Base-by-base conservation (phyloP, 2,329 filamentous ascomycete genomes). In the Beauveria scarabaeidicola region DNA sequence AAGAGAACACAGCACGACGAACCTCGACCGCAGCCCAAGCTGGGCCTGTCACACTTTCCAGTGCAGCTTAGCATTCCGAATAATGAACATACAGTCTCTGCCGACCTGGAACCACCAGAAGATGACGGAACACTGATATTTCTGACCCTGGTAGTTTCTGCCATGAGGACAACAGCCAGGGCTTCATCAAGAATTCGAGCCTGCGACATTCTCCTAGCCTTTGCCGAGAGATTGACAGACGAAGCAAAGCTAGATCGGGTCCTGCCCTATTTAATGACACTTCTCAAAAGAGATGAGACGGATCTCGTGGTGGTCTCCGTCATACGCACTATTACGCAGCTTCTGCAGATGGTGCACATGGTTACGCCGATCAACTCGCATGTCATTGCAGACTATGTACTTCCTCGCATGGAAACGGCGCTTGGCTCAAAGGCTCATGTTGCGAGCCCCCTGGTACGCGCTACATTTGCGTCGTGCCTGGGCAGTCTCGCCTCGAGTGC, bases 71-170 rank as follows among this genome's bases (percentile, higher is more conserved):
- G 92, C 70, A 88, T 97, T 61, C 91, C 92, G 4, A 92, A 91
- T 66, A 88, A 93, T 69, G 85, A 91, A 63, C 88, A 91, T 64
- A 82, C 83, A 64, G 81, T 87, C 8, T 83, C 83, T 1, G 78
- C 81, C 3, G 77, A 81, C 13, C 79, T 83, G 3, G 81, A 85
- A 63, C 82, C 84, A 19, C 79, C 85, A 8, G 79, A 82, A 29
- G 91, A 97, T 69, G 93, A 97, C 68, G 94, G 94, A 0, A 95
- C 93, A 3, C 78, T 99, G 41, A 90, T 99, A 38, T 96, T 99
- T 64, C 74, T 99, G 50, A 93, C 91, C 0, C 80, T 97, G 40
- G 84, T 99, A 38, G 91, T 92, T 7, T 90, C 93, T 2, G 96
- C 91, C 21, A 74, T 99, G 64, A 84, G 94, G 63, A 96, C 92